Base-by-base conservation (phyloP, 192 early-diverging fungal species). In the Nowakowskiella sp. region DNA sequence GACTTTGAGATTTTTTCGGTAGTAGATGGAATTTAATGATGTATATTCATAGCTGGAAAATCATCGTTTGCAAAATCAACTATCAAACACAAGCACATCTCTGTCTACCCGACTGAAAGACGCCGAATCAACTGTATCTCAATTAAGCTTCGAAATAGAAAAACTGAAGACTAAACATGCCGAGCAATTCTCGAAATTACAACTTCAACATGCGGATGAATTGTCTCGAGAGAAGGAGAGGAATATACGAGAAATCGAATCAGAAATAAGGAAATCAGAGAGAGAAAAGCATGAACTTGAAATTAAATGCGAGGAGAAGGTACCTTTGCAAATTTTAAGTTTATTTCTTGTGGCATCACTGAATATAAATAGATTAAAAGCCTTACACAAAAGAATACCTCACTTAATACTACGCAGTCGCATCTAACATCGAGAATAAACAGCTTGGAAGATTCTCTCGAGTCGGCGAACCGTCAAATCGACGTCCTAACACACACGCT, bases 221-320 rank as follows among this genome's bases (percentile, higher is more conserved):
- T n/a, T n/a, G n/a, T n/a, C n/a, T n/a, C n/a, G n/a, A n/a, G n/a
- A n/a, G n/a, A n/a, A n/a, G n/a, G n/a, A n/a, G n/a, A n/a, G n/a
- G n/a, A n/a, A n/a, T n/a, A n/a, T n/a, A n/a, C n/a, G n/a, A n/a
- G n/a, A n/a, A n/a, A n/a, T n/a, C n/a, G n/a, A n/a, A n/a, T n/a
- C n/a, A n/a, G n/a, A n/a, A n/a, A n/a, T n/a, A n/a, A n/a, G n/a
- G n/a, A n/a, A n/a, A n/a, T n/a, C n/a, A n/a, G 71, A 74, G 42
- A 29, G 51, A 19, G 55, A 72, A 24, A 36, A 46, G 39, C 39
- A 55, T 4, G 23, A 42, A 2, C 44, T 54, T 8, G 55, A 56
- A 39, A 10, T 34, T 28, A 13, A 54, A 6, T 44, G 62, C 42
- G 70, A 76, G 36, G 61, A 61, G 9, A 31, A 76, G 47, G 66